Conservation (phyloP, 345 rosid species). For the sweet orange (Citrus sinensis) region DVS_A1.0 CM039165.1:34552501-34553000, state of each 20-base stretch:
- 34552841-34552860: constrained; percentile 99
- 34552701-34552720: constrained; percentile 69
- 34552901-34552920: constrained; percentile 60
- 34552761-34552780: not conserved
- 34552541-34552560: not conserved
- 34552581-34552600: constrained; percentile 4
- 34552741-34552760: not conserved
- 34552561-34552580: not conserved
- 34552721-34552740: constrained; percentile 1
- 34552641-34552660: constrained; percentile 77
- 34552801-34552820: constrained; percentile 18
- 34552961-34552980: constrained; percentile 95
- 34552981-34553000: constrained; percentile 84
- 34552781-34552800: constrained; percentile 1
- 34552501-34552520: constrained; percentile 70
- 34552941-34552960: constrained; percentile 98
- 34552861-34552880: constrained; percentile 85
- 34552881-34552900: constrained; percentile 96
- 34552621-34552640: constrained; percentile 94
- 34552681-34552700: constrained; percentile 94
- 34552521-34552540: not conserved
- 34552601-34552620: constrained; percentile 61
- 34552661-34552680: constrained; percentile 92
- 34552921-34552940: constrained; percentile 84
- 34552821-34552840: constrained; percentile 59